Base-by-base conservation (phyloP, 192 early-diverging fungal genomes). In the Spizellomyces punctatus region DNA sequence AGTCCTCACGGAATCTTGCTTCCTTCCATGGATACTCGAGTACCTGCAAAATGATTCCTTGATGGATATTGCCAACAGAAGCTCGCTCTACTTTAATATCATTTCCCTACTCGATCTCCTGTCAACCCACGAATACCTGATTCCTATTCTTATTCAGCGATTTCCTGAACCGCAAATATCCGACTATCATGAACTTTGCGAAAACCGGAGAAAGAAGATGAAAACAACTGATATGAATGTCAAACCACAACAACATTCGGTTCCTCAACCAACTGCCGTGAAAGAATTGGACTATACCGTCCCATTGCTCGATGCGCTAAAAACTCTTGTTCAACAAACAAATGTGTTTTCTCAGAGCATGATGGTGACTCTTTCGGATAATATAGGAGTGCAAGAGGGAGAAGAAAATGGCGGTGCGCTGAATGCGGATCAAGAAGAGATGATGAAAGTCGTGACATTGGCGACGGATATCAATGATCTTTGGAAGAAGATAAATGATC, bases 1-100 rank as follows among this genome's bases (percentile, higher is more conserved):
- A 10, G 1, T 64, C 21, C 45, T 64, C 16, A 45, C 63, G 9
- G 2, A 64, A n/a, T 46, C 36, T 46, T 64, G 63, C 44, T 64
- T 64, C 44, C 45, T 64, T 22, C 21, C 44, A 10, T 21, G 21
- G 19, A 46, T 64, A 14, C 2, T 45, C 21, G 45, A 46, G 4
- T 64, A 46, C 49, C 63, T 64, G 27, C 41, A 36, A 46, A 46
- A 64, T n/a, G 63, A 64, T 64, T 64, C 63, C 9, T 64, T 64
- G 12, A 64, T 64, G 21, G 63, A 64, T 21, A 45, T 64, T n/a
- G 45, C 27, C 44, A 5, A 64, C 16, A 27, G 63, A 14, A 61
- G 59, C 4, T 14, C 17, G 12, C 21, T 61, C 12, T 61, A 61
- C 59, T 61, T 61, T 61, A 17, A 17, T 4, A 17, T 61, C 36